These are phyloP conservation scores for Pseudogymnoascus sp. DNA, from an alignment of 2,329 filamentous ascomycete species.

Conservation along the genomic window DNA sequence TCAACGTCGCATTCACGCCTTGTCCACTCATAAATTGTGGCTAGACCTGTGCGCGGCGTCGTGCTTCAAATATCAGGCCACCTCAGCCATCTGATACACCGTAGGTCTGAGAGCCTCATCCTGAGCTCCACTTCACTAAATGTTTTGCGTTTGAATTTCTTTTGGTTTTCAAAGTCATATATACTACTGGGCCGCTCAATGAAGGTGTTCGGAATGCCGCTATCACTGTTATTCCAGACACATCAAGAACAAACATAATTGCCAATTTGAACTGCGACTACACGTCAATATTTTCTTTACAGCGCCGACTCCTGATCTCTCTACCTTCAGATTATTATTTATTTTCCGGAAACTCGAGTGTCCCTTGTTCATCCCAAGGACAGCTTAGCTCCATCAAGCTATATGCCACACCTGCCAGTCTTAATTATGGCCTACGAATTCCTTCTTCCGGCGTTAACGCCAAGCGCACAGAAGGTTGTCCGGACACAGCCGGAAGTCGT, in stretches of 20 bases:
- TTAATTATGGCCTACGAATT: neutral
- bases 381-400: neutral
- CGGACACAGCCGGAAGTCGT: neutral
- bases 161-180: constrained; percentile 1
- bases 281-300: neutral
- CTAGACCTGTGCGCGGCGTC: neutral
- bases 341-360: neutral
- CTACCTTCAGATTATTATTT: neutral
- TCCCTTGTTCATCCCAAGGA: neutral
- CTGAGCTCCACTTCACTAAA: neutral
- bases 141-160: neutral
- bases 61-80: constrained; percentile 7
- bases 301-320: neutral
- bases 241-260: neutral
- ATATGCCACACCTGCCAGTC: neutral
- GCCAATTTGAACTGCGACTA: neutral
- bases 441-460: neutral
- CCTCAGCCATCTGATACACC: neutral
- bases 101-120: constrained; percentile 7
- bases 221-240: neutral
- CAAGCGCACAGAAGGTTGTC: constrained; percentile 1
- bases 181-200: neutral
- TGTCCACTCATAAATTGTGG: constrained; percentile 1
- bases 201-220: neutral
- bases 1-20: neutral